Conservation (phyloP, 208 protist genomes). For the Leptomonas pyrrhocoris region DNA sequence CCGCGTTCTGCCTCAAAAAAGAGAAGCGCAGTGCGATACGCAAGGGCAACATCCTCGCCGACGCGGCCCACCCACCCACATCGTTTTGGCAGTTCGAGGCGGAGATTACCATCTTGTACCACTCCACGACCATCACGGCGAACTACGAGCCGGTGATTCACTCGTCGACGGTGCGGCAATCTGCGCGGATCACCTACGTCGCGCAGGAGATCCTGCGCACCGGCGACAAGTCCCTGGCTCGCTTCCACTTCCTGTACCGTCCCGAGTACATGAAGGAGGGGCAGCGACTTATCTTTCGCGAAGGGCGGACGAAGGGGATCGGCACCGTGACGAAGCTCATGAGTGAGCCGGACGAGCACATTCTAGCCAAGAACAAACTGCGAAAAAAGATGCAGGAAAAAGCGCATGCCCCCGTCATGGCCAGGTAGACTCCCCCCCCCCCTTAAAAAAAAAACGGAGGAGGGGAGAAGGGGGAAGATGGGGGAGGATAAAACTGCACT, state of each 20-base stretch:
- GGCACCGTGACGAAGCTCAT: slow-evolving; percentile 85
- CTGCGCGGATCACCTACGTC: slow-evolving; percentile 85
- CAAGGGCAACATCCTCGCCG: slow-evolving; percentile 94
- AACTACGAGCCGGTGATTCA: slow-evolving; percentile 98
- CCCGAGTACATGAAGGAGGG: slow-evolving; percentile 94
- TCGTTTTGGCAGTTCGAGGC: slow-evolving; percentile 96
- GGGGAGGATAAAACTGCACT: no score
- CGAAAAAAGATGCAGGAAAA: slow-evolving; percentile 38
- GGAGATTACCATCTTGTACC: slow-evolving; percentile 97
- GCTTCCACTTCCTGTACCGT: slow-evolving; percentile 94
- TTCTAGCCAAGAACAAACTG: slow-evolving; percentile 56
- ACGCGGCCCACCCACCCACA: slow-evolving; percentile 53
- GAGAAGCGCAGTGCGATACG: slow-evolving; percentile 92
- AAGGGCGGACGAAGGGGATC: slow-evolving; percentile 94
- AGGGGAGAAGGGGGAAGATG: no score
- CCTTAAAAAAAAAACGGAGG: neutral
- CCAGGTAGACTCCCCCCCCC: slow-evolving; percentile 4
- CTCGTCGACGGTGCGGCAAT: slow-evolving; percentile 90
- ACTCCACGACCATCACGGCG: slow-evolving; percentile 96
- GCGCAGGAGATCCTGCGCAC: slow-evolving; percentile 93
- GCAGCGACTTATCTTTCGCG: slow-evolving; percentile 93
- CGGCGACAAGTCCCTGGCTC: slow-evolving; percentile 92
- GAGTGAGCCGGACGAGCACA: slow-evolving; percentile 38
- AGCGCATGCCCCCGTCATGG: slow-evolving; percentile 5
- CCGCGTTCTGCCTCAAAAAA: slow-evolving; percentile 95